phyloP scores from a whole-genome alignment of 208 protist species.

The Willaertia magna region DNA sequence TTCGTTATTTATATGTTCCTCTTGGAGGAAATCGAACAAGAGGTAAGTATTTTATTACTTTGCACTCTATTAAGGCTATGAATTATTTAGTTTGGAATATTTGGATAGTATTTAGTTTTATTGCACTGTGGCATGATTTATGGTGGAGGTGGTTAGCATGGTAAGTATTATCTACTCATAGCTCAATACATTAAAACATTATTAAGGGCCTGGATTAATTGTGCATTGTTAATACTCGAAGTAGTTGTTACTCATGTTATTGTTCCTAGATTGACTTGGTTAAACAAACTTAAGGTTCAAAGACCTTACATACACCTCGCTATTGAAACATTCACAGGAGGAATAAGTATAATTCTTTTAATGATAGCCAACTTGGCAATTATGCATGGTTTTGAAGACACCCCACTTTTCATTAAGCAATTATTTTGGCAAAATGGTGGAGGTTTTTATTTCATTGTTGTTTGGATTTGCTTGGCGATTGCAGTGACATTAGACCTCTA shows the following conservation, averaged over 20 bases:
- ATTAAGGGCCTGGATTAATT: conserved; percentile 52
- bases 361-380: conserved; percentile 43
- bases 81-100: conserved; percentile 49
- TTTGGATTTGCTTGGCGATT: background rate
- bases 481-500: background rate
- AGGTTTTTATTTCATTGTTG: background rate
- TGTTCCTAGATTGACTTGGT: conserved; percentile 6
- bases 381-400: background rate
- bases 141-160: conserved; percentile 44
- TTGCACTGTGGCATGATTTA: conserved; percentile 75
- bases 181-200: conserved; percentile 28
- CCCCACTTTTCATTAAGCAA: background rate
- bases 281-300: background rate
- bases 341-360: conserved; percentile 39
- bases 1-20: conserved; percentile 81
- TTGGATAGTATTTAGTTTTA: conserved; percentile 72
- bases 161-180: background rate
- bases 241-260: conserved; percentile 43
- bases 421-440: background rate
- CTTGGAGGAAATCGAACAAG: conserved; percentile 52
- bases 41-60: too few species aligned
- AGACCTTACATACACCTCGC: conserved; percentile 28
- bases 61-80: too few species aligned
- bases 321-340: conserved; percentile 34
- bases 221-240: conserved; percentile 49